phyloP scores from a whole-genome alignment of 805 yeast genomes.

The Scheffersomyces coipomensis region DNA sequence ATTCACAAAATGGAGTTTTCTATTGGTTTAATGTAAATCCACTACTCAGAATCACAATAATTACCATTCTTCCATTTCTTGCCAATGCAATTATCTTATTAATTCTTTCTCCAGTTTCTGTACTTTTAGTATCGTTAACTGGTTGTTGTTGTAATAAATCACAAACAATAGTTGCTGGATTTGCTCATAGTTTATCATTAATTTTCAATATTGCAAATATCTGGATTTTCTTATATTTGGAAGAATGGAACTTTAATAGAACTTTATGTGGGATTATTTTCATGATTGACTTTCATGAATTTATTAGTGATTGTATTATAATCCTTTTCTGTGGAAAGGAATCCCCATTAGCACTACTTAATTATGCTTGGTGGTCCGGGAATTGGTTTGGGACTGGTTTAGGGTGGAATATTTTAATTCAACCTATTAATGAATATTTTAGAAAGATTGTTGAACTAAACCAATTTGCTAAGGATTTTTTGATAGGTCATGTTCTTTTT shows the following conservation, averaged over 20 bases:
- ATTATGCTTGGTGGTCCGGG: slow-evolving; percentile 57
- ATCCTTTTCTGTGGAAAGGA: slow-evolving; percentile 41
- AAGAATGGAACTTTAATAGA: slow-evolving; percentile 41
- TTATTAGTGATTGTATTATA: slow-evolving; percentile 24
- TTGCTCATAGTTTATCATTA: slow-evolving; percentile 37
- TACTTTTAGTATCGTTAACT: slow-evolving; percentile 35
- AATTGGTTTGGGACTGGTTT: slow-evolving; percentile 41
- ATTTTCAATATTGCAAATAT: slow-evolving; percentile 30
- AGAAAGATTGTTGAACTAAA: slow-evolving; percentile 47
- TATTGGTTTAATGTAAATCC: slow-evolving; percentile 42
- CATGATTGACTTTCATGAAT: slow-evolving; percentile 34
- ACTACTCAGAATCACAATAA: slow-evolving; percentile 56
- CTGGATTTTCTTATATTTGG: slow-evolving; percentile 37
- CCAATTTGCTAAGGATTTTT: slow-evolving; percentile 47
- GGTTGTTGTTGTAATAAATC: slow-evolving; percentile 27
- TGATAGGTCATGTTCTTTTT: slow-evolving; percentile 42
- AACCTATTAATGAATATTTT: slow-evolving; percentile 45
- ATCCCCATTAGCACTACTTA: slow-evolving; percentile 35
- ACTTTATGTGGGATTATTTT: slow-evolving; percentile 39
- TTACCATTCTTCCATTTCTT: slow-evolving; percentile 49
- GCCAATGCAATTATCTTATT: slow-evolving; percentile 33
- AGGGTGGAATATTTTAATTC: slow-evolving; percentile 37
- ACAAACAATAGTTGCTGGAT: slow-evolving; percentile 37
- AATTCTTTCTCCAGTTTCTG: slow-evolving; percentile 32
- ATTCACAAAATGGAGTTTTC: slow-evolving; percentile 81